Evolutionary conservation across 225 moss, liverwort and hornwort species (phyloP).

Genomic region (Sphagnum contortum): DNA sequence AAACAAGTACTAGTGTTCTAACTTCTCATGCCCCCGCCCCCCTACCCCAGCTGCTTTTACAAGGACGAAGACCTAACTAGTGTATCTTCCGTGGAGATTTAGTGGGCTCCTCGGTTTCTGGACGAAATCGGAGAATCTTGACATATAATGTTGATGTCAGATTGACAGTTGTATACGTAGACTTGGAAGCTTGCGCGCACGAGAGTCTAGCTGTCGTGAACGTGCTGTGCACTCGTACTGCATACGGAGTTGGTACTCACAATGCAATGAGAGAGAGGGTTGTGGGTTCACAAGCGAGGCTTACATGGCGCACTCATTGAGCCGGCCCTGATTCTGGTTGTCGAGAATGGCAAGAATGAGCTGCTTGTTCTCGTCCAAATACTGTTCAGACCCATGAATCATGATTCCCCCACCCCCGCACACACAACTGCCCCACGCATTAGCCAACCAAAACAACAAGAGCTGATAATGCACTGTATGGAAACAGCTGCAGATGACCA

Average conservation of each 20-base stretch:
- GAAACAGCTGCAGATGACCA: neutral
- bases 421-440: neutral
- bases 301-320: constrained; percentile 52
- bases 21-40: neutral
- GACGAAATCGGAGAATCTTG: neutral
- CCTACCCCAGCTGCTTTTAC: neutral
- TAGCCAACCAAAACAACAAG: neutral
- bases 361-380: constrained; percentile 61
- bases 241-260: neutral
- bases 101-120: neutral
- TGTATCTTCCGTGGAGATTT: too few relatives aligned
- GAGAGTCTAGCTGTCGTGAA: neutral
- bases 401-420: neutral
- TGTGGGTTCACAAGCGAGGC: neutral
- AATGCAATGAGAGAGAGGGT: neutral
- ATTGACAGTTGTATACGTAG: neutral
- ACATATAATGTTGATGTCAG: neutral
- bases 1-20: neutral
- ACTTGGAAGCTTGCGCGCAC: too few relatives aligned
- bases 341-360: constrained; percentile 55
- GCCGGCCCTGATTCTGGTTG: constrained; percentile 52
- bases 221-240: too few relatives aligned
- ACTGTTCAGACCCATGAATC: constrained; percentile 13
- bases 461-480: too few relatives aligned
- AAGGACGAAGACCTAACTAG: neutral